Conservation (phyloP, 164 flowering plant species). For the Chimonanthus praecox region DNA sequence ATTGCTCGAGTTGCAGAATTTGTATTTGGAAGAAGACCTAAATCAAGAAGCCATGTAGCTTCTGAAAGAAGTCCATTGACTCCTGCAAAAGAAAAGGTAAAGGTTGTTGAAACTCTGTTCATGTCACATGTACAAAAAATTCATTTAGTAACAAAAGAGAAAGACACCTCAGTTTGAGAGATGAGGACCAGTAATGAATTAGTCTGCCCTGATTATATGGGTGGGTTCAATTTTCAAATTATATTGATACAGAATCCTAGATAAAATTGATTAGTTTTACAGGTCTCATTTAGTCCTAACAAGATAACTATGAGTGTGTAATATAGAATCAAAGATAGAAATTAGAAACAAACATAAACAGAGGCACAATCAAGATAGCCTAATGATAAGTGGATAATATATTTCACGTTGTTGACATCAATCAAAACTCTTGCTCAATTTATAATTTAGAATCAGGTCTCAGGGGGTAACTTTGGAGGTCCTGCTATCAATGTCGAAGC, state of each 20-base stretch:
- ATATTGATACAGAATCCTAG: background rate
- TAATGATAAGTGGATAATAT: background rate
- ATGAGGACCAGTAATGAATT: background rate
- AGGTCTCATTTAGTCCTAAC: background rate
- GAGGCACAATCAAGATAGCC: no score
- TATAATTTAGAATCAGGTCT: background rate
- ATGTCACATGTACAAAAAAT: background rate
- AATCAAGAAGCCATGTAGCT: constrained; percentile 76
- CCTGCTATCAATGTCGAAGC: background rate
- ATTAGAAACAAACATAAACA: background rate
- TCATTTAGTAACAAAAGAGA: background rate
- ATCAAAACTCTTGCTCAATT: background rate
- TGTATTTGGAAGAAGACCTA: constrained; percentile 85
- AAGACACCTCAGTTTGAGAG: background rate
- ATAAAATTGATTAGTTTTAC: background rate
- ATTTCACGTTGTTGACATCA: background rate
- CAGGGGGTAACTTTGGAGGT: background rate
- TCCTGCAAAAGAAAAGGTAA: constrained; percentile 27
- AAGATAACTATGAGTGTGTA: no score
- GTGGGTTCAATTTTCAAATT: background rate
- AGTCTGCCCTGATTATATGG: background rate
- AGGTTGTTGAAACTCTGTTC: background rate
- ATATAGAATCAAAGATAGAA: no score
- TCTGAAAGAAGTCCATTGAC: constrained; percentile 70
- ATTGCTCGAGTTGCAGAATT: constrained; percentile 92